Conservation (phyloP, 495 filamentous ascomycete genomes). For the Lophium mytilinum region DNA sequence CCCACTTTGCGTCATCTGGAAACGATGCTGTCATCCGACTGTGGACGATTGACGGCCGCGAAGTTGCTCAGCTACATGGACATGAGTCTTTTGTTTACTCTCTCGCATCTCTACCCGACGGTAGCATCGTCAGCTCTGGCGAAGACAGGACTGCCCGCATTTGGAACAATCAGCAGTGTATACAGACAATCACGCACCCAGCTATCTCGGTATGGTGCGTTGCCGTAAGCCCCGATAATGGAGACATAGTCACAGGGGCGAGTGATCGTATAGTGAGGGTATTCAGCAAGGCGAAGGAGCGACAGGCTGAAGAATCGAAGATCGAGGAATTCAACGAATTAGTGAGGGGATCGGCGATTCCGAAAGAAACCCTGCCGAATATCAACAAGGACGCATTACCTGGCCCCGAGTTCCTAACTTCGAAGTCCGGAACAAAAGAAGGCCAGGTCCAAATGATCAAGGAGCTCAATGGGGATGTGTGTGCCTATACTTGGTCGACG, state of each 20-base stretch:
- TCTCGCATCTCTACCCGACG: slow-evolving; percentile 64
- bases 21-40: slow-evolving; percentile 82
- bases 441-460: slow-evolving; percentile 88
- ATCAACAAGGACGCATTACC: slow-evolving; percentile 87
- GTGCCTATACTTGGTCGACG: slow-evolving; percentile 37
- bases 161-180: slow-evolving; percentile 73
- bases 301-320: slow-evolving; percentile 53
- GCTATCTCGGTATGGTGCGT: slow-evolving; percentile 96
- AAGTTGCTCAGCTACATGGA: slow-evolving; percentile 67
- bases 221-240: slow-evolving; percentile 67
- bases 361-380: slow-evolving; percentile 67
- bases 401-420: slow-evolving; percentile 72
- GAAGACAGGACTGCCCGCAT: slow-evolving; percentile 89
- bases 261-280: slow-evolving; percentile 83
- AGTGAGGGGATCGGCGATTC: slow-evolving; percentile 76
- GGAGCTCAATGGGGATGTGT: slow-evolving; percentile 66
- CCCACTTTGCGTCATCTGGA: slow-evolving; percentile 79
- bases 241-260: slow-evolving; percentile 86
- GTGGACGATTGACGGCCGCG: slow-evolving; percentile 68
- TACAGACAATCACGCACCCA: slow-evolving; percentile 95
- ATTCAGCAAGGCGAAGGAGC: slow-evolving; percentile 67
- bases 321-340: slow-evolving; percentile 67
- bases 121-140: slow-evolving; percentile 82
- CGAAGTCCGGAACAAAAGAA: slow-evolving; percentile 79
- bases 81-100: slow-evolving; percentile 97